Evolutionary conservation across 768 basidiomycete species (phyloP).

Genomic region (Leccinum variicolor): DNA sequence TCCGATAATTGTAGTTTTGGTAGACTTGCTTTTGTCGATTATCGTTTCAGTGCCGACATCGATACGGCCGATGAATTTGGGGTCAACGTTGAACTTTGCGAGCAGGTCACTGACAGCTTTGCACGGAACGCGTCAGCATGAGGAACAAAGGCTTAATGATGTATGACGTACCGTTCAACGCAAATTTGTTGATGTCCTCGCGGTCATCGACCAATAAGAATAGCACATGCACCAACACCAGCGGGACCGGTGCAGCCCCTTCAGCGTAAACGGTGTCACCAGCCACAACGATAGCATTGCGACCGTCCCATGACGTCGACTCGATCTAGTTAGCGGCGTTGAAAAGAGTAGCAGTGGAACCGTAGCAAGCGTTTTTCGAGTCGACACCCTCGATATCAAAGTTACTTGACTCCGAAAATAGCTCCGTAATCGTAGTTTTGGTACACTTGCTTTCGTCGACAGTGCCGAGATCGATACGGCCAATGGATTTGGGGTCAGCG

Average conservation of each 20-base stretch:
- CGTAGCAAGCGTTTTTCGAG: too few relatives aligned
- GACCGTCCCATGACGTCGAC: too few relatives aligned
- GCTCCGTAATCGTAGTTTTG: conserved; percentile 98
- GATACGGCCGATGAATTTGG: conserved; percentile 92
- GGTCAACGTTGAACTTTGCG: conserved; percentile 43
- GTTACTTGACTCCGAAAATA: too few relatives aligned
- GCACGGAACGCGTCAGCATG: too few relatives aligned
- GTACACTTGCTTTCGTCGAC: conserved; percentile 99
- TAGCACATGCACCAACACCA: conserved; percentile 92
- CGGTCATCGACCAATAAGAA: conserved; percentile 73
- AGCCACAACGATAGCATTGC: too few relatives aligned
- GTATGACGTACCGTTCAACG: too few relatives aligned
- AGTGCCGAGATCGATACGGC: conserved; percentile 96
- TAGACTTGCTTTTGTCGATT: conserved; percentile 99
- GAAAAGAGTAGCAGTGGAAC: too few relatives aligned
- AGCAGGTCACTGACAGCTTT: too few relatives aligned
- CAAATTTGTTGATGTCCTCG: too few relatives aligned
- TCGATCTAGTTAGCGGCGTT: too few relatives aligned
- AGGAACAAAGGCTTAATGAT: too few relatives aligned
- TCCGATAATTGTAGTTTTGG: conserved; percentile 99
- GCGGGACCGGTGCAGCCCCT: conserved; percentile 90
- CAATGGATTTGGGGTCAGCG: conserved; percentile 86
- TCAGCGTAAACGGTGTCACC: conserved; percentile 98
- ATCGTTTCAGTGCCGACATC: conserved; percentile 99
- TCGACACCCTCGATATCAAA: conserved; percentile 91